These are phyloP conservation scores for Sporobolomyces pararoseus DNA, from an alignment of 768 basidiomycete genomes.

Conservation along the genomic window DNA sequence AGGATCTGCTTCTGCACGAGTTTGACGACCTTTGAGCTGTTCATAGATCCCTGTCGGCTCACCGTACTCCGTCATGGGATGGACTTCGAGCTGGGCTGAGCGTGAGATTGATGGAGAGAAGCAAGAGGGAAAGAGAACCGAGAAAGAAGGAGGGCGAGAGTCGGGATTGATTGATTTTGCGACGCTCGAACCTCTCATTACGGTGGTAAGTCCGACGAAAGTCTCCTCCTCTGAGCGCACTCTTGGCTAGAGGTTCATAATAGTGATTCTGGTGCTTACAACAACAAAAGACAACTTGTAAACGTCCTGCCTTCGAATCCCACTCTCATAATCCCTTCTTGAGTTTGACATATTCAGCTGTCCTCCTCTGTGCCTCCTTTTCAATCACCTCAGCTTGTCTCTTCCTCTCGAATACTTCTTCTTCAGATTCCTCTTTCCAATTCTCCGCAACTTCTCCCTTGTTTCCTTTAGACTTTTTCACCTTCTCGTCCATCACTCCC, in stretches of 20 bases:
- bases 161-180: no score
- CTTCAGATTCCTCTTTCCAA: neutral
- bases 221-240: no score
- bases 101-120: no score
- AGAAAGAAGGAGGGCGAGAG: no score
- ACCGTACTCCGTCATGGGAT: neutral
- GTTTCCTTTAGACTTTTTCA: neutral
- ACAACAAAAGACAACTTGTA: neutral
- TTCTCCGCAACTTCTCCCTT: neutral
- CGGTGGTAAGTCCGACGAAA: no score
- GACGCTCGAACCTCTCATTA: no score
- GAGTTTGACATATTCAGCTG: conserved; percentile 3
- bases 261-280: no score
- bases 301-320: neutral
- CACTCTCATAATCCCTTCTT: conserved; percentile 6
- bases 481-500: no score
- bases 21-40: neutral
- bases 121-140: no score
- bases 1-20: conserved; percentile 3
- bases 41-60: neutral
- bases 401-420: neutral
- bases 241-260: no score
- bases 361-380: conserved; percentile 19
- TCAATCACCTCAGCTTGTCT: neutral
- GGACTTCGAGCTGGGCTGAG: no score